Evolutionary conservation across 1,139 yeast species (phyloP).

Genomic region (Kodamaea sp.): DNA sequence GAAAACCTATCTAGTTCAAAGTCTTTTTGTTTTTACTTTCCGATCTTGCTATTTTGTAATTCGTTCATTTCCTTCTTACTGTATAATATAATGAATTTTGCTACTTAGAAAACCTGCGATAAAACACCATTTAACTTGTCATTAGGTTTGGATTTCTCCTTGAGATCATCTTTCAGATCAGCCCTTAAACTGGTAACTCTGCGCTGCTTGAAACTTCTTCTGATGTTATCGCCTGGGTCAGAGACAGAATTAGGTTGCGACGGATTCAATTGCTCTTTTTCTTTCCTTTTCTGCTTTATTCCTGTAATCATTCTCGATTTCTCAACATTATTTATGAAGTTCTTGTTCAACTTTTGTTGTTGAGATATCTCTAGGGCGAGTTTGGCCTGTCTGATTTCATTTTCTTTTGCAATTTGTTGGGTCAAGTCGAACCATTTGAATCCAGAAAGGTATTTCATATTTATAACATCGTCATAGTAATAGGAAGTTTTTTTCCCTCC

Average conservation of each 20-base stretch:
- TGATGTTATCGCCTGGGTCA: constrained; percentile 26
- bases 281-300: constrained; percentile 56
- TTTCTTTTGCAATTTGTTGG: constrained; percentile 89
- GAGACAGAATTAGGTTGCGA: constrained; percentile 19
- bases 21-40: too few relatives aligned
- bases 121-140: constrained; percentile 50
- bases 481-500: constrained; percentile 95
- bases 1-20: neutral
- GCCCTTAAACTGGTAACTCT: constrained; percentile 66
- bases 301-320: constrained; percentile 76
- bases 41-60: too few relatives aligned
- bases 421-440: constrained; percentile 96
- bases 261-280: constrained; percentile 23
- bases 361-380: constrained; percentile 85
- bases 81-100: neutral
- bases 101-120: constrained; percentile 28
- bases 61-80: too few relatives aligned
- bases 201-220: constrained; percentile 64
- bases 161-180: constrained; percentile 52
- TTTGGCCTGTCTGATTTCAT: constrained; percentile 85
- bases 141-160: constrained; percentile 43
- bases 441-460: constrained; percentile 83
- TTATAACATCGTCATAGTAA: constrained; percentile 91
- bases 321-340: constrained; percentile 82
- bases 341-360: constrained; percentile 83